These are phyloP conservation scores for Saturnispora quitensis DNA, from an alignment of 805 yeast genomes.

Conservation along the genomic window DNA sequence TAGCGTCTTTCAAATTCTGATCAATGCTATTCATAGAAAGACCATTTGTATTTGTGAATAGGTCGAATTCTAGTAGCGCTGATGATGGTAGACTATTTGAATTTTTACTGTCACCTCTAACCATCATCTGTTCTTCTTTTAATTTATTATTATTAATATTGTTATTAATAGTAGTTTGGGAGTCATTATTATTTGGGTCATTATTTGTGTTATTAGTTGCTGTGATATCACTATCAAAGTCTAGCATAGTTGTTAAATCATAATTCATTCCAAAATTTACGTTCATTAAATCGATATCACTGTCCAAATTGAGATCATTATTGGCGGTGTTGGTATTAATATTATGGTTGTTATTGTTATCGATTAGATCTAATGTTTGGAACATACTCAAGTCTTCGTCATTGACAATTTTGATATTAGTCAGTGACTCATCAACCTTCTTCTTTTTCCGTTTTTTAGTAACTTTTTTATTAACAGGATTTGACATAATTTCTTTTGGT, in stretches of 20 bases:
- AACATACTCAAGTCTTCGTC: background rate
- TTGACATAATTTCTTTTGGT: slow-evolving; percentile 6
- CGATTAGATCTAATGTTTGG: background rate
- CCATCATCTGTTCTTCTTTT: slow-evolving; percentile 4
- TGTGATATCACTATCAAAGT: slow-evolving; percentile 1
- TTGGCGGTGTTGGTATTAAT: background rate
- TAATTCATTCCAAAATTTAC: slow-evolving; percentile 5
- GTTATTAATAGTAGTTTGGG: background rate
- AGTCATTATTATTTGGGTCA: background rate
- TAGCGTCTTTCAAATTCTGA: background rate
- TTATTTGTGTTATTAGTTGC: background rate
- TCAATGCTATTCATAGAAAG: background rate
- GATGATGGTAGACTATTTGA: background rate
- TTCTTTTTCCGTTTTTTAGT: slow-evolving; percentile 1
- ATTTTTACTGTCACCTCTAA: background rate
- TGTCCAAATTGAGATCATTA: background rate
- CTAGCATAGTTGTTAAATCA: slow-evolving; percentile 6
- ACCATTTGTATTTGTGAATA: background rate
- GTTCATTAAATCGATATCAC: slow-evolving; percentile 4
- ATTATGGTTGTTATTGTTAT: background rate
- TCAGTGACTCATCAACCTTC: background rate
- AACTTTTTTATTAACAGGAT: background rate
- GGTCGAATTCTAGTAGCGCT: slow-evolving; percentile 5
- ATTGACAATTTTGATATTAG: background rate
- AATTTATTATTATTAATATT: background rate